These are phyloP conservation scores for Saccharomyces hybrid DNA, from an alignment of 1,139 yeast genomes.

Conservation along the genomic window DNA sequence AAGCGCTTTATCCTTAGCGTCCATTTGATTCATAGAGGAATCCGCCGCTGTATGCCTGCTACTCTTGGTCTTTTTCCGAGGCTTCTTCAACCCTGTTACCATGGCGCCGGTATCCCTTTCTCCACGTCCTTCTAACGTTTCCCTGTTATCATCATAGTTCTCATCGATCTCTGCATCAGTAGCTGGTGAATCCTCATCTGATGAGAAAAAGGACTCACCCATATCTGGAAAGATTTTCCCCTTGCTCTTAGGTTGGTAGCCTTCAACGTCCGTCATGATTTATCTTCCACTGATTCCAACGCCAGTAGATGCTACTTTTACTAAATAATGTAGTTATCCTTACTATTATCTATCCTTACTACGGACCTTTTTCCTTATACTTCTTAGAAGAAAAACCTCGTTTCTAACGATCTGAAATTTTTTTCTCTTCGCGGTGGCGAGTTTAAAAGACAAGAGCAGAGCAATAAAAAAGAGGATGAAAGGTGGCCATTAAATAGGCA, in stretches of 20 bases:
- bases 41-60: conserved; percentile 9
- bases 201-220: conserved; percentile 2
- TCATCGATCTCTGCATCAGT: background rate
- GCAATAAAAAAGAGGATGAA: background rate
- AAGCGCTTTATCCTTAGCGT: conserved; percentile 27
- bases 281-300: background rate
- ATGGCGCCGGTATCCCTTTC: conserved; percentile 1
- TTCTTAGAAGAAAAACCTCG: background rate
- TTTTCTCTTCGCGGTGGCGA: background rate
- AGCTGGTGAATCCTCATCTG: background rate
- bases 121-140: background rate
- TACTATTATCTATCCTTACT: background rate
- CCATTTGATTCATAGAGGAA: conserved; percentile 24
- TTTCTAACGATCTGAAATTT: background rate
- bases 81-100: conserved; percentile 1
- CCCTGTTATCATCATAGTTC: background rate
- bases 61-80: conserved; percentile 8
- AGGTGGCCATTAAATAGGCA: background rate
- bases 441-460: background rate
- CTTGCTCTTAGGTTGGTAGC: background rate
- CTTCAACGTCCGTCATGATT: background rate
- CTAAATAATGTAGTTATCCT: background rate
- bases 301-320: background rate
- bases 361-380: background rate
- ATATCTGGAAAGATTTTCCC: background rate